These are phyloP conservation scores for Globisporangium splendens DNA, from an alignment of 352 stramenopile species.

Conservation along the genomic window DNA sequence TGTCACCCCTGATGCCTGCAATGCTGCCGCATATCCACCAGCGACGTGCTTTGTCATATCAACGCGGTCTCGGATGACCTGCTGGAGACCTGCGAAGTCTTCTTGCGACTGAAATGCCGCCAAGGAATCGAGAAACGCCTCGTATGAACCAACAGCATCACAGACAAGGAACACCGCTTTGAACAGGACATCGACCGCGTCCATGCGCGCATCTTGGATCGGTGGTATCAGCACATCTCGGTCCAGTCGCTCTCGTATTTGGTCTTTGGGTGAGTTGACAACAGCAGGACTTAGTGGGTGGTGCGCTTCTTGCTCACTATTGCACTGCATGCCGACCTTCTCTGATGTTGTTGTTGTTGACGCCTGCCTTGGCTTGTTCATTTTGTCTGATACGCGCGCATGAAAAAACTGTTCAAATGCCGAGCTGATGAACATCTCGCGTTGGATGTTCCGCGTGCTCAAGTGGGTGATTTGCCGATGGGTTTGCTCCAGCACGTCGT, in stretches of 20 bases:
- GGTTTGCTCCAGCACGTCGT: constrained; percentile 49
- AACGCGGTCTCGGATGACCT: constrained; percentile 25
- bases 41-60: constrained; percentile 17
- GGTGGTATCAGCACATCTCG: constrained; percentile 43
- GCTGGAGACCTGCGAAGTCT: constrained; percentile 19
- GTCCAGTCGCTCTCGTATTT: constrained; percentile 29
- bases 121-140: constrained; percentile 26
- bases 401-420: constrained; percentile 41
- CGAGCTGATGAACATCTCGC: constrained; percentile 35
- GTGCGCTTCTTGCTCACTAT: neutral
- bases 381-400: constrained; percentile 4
- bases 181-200: constrained; percentile 41
- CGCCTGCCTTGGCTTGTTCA: neutral
- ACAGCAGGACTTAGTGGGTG: neutral
- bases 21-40: constrained; percentile 12
- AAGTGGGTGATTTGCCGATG: constrained; percentile 35
- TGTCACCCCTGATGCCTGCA: constrained; percentile 18
- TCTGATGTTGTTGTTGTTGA: too few species aligned
- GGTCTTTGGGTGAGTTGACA: constrained; percentile 15
- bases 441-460: constrained; percentile 37
- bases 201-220: constrained; percentile 11
- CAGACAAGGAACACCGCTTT: constrained; percentile 50
- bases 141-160: constrained; percentile 3
- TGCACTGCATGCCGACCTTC: too few species aligned
- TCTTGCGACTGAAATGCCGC: constrained; percentile 19